These are phyloP conservation scores for Trametes versicolor DNA, from an alignment of 1,284 basidiomycete genomes.

Conservation along the genomic window DNA sequence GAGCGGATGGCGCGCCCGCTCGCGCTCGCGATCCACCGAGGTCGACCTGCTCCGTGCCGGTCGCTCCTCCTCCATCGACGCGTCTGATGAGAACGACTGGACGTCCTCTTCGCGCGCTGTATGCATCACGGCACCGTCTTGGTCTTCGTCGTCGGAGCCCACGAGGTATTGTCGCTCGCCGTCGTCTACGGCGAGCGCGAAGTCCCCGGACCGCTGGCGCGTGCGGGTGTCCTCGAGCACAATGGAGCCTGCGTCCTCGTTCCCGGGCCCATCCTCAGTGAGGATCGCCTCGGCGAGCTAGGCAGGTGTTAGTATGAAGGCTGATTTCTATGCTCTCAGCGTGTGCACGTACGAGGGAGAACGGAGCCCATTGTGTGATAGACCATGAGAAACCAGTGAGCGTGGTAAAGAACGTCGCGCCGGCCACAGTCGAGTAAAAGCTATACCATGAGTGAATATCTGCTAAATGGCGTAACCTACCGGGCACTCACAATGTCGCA, in stretches of 20 bases:
- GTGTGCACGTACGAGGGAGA: constrained; percentile 66
- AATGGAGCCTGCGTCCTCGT: constrained; percentile 58
- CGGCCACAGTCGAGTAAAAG: constrained; percentile 67
- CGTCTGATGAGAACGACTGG: constrained; percentile 42
- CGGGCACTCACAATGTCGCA: constrained; percentile 71
- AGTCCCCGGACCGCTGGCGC: constrained; percentile 31
- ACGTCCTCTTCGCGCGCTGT: constrained; percentile 46
- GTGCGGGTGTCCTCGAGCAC: constrained; percentile 55
- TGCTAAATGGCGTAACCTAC: background rate
- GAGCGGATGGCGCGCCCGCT: constrained; percentile 43
- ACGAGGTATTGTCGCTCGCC: constrained; percentile 47
- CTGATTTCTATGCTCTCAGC: background rate
- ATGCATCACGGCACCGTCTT: constrained; percentile 34
- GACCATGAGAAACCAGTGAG: constrained; percentile 83
- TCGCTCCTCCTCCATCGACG: constrained; percentile 41
- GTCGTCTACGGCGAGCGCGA: constrained; percentile 34
- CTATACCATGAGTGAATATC: constrained; percentile 47
- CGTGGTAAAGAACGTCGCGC: constrained; percentile 73
- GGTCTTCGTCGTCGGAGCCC: constrained; percentile 46
- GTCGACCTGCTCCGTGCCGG: constrained; percentile 30
- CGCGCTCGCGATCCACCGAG: constrained; percentile 25
- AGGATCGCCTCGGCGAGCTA: constrained; percentile 81
- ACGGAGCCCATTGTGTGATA: constrained; percentile 83
- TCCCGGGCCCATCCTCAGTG: constrained; percentile 53
- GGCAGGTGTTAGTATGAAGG: background rate